A percentile compares a stretch with the other conserved stretches of the same genome.
Conservation (phyloP, 148 eudicot species). For the Rhododendron vialii region DNA sequence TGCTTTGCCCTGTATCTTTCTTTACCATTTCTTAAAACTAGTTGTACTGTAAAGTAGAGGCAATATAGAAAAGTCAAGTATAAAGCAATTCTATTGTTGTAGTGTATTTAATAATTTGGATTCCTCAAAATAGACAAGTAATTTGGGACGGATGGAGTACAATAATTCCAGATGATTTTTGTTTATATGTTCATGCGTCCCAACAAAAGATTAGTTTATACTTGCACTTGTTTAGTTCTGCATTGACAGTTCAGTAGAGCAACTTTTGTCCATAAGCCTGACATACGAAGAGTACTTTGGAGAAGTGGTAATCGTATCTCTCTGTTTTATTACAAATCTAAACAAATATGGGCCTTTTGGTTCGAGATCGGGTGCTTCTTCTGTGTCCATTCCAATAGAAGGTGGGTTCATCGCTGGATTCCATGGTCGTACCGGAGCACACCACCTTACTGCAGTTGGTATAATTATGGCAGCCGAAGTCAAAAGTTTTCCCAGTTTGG, state of each 20-base stretch:
- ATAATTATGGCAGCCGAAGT: too few relatives aligned
- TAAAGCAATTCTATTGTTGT: too few relatives aligned
- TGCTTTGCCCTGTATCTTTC: too few relatives aligned
- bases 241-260: neutral
- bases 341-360: neutral
- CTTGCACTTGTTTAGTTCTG: neutral
- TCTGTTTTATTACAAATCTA: too few relatives aligned
- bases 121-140: too few relatives aligned
- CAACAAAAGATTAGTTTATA: neutral
- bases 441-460: neutral
- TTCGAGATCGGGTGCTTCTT: neutral
- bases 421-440: neutral
- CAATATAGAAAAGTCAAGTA: too few relatives aligned
- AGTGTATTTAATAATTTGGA: too few relatives aligned
- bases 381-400: neutral
- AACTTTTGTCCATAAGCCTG: neutral
- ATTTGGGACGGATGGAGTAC: too few relatives aligned
- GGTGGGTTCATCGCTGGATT: neutral
- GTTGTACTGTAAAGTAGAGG: too few relatives aligned
- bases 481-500: neutral
- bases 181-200: neutral
- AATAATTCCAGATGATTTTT: too few relatives aligned
- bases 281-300: neutral
- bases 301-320: neutral
- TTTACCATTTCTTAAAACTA: too few relatives aligned